Percentiles rank a stretch among this genome's conserved stretches.
These are phyloP conservation scores for Pythium aristosporum DNA, from an alignment of 352 stramenopile species.

Conservation along the genomic window DNA sequence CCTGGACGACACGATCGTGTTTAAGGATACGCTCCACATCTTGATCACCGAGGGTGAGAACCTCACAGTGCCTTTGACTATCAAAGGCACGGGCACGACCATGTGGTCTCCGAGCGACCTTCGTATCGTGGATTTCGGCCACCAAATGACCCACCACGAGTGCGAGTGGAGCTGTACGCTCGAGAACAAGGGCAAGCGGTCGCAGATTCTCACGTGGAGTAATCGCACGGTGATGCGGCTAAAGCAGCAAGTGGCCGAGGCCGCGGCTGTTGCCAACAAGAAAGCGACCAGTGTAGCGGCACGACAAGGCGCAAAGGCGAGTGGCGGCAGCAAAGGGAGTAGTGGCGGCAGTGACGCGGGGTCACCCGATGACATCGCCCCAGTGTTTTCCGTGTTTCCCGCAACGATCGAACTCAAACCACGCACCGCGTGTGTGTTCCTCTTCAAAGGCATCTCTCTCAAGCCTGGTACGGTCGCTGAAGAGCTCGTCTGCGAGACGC, in stretches of 20 bases:
- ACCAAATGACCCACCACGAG: conserved; percentile 88
- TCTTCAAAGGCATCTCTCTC: conserved; percentile 86
- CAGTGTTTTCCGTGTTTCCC: conserved; percentile 90
- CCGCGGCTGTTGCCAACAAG: conserved; percentile 23
- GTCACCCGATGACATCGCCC: conserved; percentile 32
- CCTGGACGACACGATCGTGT: conserved; percentile 91
- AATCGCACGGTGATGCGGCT: conserved; percentile 55
- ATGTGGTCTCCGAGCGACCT: conserved; percentile 92
- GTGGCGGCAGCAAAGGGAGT: conserved; percentile 3
- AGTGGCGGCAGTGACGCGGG: not conserved
- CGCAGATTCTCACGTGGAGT: conserved; percentile 91
- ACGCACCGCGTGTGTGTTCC: conserved; percentile 92
- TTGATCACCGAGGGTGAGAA: conserved; percentile 91
- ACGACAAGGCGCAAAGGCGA: conserved; percentile 21
- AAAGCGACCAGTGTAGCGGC: conserved; percentile 23
- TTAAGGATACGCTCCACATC: conserved; percentile 94
- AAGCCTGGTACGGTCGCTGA: conserved; percentile 69
- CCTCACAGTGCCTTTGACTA: conserved; percentile 83
- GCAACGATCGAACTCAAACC: conserved; percentile 92
- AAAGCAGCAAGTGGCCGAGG: conserved; percentile 22
- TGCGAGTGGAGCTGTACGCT: conserved; percentile 93
- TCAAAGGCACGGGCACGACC: conserved; percentile 92
- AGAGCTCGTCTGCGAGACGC: conserved; percentile 89
- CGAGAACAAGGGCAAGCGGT: conserved; percentile 94
- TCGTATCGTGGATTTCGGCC: conserved; percentile 87